Base-by-base conservation (phyloP, 2,329 filamentous ascomycete species). In the Didymellaceae sp. region DNA sequence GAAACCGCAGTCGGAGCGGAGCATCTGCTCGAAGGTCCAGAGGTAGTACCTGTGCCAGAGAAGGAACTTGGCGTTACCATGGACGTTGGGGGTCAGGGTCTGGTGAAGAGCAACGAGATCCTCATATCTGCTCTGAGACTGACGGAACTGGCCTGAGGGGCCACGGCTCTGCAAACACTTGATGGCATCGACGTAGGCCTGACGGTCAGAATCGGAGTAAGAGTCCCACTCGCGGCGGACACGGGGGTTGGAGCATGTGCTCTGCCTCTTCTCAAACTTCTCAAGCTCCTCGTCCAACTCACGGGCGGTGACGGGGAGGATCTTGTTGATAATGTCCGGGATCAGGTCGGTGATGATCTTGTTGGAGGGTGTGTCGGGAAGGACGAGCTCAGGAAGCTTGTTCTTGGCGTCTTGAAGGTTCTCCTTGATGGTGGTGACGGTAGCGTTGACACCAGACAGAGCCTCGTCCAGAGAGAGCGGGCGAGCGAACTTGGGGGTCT, bases 31-130 rank as follows among this genome's bases (percentile, higher is more conserved):
- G 52, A 75, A 77, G 4, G 65, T 61, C 66, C 77, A 73, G 28
- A 69, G 59, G 59, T 66, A 74, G 62, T 75, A 75, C 28, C 76
- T 67, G 64, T 78, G 75, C 75, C 76, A 78, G 21, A 75, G 59
- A 18, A 76, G 59, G 66, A 77, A 77, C 48, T 71, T 72, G 42
- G 54, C 37, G 52, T 65, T 72, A 22, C 55, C 55, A 49, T 72
- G 69, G 2, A 72, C 66, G 40, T 70, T 69, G 38, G 63, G 63
- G 1, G 68, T 72, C 17, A 70, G 51, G 3, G 39, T 55, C 52
- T 72, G 69, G 59, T 72, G 69, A 16, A 72, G 61, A 20, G 66
- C 63, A 25, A 71, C 66, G 13, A 71, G 37, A 25, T 72, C 69
- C 50, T 72, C 69, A 39, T 72, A 72, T 20, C 66, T 63, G 48